phyloP scores from a whole-genome alignment of 2,329 filamentous ascomycete genomes.

The Alternaria arbusti region DNA sequence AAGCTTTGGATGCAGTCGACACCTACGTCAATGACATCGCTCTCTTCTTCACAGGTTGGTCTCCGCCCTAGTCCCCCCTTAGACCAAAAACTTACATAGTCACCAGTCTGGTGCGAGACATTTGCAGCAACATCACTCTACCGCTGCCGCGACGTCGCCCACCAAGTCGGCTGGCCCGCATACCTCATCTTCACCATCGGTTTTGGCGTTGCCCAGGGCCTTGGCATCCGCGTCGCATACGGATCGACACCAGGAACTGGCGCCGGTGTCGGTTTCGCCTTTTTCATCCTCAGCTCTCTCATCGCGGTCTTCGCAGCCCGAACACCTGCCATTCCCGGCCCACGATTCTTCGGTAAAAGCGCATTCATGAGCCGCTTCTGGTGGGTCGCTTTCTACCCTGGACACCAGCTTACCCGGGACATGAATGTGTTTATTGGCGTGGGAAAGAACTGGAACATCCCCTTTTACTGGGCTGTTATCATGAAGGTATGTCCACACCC shows the following conservation, averaged over 20 bases:
- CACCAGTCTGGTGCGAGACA: constrained; percentile 54
- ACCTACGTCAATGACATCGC: constrained; percentile 60
- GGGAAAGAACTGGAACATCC: constrained; percentile 61
- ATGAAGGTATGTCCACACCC: neutral
- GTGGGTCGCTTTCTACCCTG: constrained; percentile 58
- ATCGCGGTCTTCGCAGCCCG: constrained; percentile 48
- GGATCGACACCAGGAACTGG: constrained; percentile 49
- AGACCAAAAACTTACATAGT: no score
- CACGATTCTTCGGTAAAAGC: constrained; percentile 49
- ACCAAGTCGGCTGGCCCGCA: constrained; percentile 51
- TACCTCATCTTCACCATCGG: constrained; percentile 54
- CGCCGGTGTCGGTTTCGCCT: constrained; percentile 58
- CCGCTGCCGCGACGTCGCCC: constrained; percentile 54
- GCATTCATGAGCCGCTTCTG: constrained; percentile 42
- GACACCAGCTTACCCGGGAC: constrained; percentile 62
- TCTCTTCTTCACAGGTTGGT: constrained; percentile 49
- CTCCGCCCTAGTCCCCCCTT: no score
- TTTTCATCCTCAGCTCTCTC: constrained; percentile 52
- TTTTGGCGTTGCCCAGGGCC: constrained; percentile 58
- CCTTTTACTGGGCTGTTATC: constrained; percentile 53
- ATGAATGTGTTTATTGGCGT: constrained; percentile 58
- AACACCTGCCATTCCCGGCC: constrained; percentile 49
- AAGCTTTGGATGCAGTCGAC: constrained; percentile 60
- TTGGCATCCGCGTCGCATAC: constrained; percentile 58
- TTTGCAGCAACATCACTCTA: constrained; percentile 58